Percentiles rank a stretch among this genome's conserved stretches.
These are phyloP conservation scores for Pistacia vera DNA, from an alignment of 345 rosid genomes.

Conservation along the genomic window DNA sequence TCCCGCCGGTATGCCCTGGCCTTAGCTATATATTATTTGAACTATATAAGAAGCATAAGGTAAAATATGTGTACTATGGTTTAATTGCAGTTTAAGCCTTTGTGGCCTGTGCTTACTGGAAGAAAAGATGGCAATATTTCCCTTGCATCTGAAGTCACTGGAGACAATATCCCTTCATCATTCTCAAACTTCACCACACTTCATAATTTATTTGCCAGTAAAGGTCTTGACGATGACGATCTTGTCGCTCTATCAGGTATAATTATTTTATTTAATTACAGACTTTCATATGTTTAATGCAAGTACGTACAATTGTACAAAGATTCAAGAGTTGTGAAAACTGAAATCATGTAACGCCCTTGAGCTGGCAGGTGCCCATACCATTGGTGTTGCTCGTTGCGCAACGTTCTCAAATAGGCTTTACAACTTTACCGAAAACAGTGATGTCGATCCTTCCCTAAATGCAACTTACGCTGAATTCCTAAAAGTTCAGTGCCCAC, in stretches of 20 bases:
- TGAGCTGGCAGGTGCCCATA: slow-evolving; percentile 53
- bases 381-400: slow-evolving; percentile 60
- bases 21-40: too few species aligned
- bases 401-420: slow-evolving; percentile 44
- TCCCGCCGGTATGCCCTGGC: too few species aligned
- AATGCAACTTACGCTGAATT: slow-evolving; percentile 38
- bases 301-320: too few species aligned
- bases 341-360: too few species aligned
- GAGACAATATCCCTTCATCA: slow-evolving; percentile 49
- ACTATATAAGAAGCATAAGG: too few species aligned
- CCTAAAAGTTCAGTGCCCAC: slow-evolving; percentile 45
- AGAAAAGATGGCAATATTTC: slow-evolving; percentile 67
- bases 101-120: slow-evolving; percentile 60
- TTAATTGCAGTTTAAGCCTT: slow-evolving; percentile 34
- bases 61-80: too few species aligned
- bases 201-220: slow-evolving; percentile 26
- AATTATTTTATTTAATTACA: too few species aligned
- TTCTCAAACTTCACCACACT: slow-evolving; percentile 44
- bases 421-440: slow-evolving; percentile 62
- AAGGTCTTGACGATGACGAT: slow-evolving; percentile 45
- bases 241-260: slow-evolving; percentile 65
- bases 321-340: too few species aligned
- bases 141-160: slow-evolving; percentile 35
- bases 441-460: slow-evolving; percentile 55
- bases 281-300: too few species aligned